Base-by-base conservation (phyloP, 257 asterid species). In the Forsythia suspensa region DNA sequence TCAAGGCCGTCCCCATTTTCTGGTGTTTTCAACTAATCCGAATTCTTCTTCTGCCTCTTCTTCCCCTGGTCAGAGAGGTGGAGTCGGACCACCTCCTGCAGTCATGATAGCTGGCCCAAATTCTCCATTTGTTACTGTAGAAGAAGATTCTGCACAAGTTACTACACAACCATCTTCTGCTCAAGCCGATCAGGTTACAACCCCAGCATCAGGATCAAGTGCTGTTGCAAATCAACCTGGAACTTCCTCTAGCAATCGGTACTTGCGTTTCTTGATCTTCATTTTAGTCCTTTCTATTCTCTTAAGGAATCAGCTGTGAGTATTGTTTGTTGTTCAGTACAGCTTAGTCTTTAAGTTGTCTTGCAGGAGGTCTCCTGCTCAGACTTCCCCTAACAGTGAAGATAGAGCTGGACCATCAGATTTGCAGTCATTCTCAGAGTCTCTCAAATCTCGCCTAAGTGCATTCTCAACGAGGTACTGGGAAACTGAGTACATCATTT, bases 21-120 rank as follows among this genome's bases (percentile, higher is more conserved):
- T 93, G 84, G 94, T 93, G 74, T 88, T 93, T 82, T 91, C 98
- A 2, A 81, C 92, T 73, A 86, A 85, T 80, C 94, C 94, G 16
- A 87, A 89, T 70, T 66, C 89, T 29, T 66, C 82, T 44, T 78
- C 79, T 18, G 77, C 74, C 57, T 71, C 85, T 72, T 59, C 82
- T 67, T 52, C 90, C 46, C 79, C 79, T 74, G 70, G 73, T 59
- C 76, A 73, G 29, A 79, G 81, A 65, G 82, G 21, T 18, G 86
- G 85, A 42, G 82, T 41, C 41, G 83, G 74, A 67, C 79, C 87
- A 12, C 73, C 70, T 40, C 76, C 90, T 68, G 79, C 82, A 63
- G 87, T 73, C 69, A 78, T 73, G 77, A 68, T 78, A 61, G 77
- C 81, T 51, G 92, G 80, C 74, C 81, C 89, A 39, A 85, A 81